Percentiles rank a stretch among this genome's conserved stretches.
Conservation (phyloP, 169 alveolate genomes). For the Babesia ovis region DNA sequence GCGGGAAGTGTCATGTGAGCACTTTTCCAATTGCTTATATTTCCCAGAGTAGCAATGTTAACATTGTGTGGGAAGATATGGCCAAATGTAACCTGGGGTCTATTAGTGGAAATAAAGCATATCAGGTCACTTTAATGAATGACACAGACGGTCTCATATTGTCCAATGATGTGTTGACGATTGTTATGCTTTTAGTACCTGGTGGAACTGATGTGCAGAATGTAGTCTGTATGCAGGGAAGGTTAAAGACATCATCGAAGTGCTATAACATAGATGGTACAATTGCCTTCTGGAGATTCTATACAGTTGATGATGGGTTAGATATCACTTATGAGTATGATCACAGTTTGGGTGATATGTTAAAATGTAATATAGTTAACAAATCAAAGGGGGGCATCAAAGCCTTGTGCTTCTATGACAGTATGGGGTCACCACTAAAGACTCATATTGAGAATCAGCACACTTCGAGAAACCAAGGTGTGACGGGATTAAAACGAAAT, state of each 20-base stretch:
- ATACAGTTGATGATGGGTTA: slow-evolving; percentile 7
- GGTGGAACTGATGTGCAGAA: neutral
- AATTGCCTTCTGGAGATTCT: slow-evolving; percentile 40
- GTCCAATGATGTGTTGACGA: slow-evolving; percentile 7
- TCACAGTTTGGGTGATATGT: slow-evolving; percentile 12
- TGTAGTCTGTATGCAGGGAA: slow-evolving; percentile 37
- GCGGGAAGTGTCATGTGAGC: slow-evolving; percentile 19
- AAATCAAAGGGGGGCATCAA: slow-evolving; percentile 17
- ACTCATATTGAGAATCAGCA: neutral
- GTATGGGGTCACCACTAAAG: neutral
- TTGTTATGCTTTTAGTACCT: slow-evolving; percentile 35
- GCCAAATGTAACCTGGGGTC: slow-evolving; percentile 32
- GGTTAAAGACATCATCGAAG: slow-evolving; percentile 9
- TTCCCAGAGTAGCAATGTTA: neutral
- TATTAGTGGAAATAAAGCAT: slow-evolving; percentile 15
- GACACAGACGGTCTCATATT: neutral
- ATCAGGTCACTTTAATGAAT: slow-evolving; percentile 9
- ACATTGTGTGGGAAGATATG: slow-evolving; percentile 26
- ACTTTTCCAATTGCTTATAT: slow-evolving; percentile 27
- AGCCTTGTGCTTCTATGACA: slow-evolving; percentile 19
- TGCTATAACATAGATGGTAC: neutral
- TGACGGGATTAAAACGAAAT: neutral
- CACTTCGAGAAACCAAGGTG: neutral
- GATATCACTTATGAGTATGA: slow-evolving; percentile 14
- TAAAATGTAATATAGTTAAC: slow-evolving; percentile 26